A percentile compares a stretch with the other conserved stretches of the same genome.
phyloP scores from a whole-genome alignment of 31 red algal genomes.

The Porphyra umbilicalis region DNA sequence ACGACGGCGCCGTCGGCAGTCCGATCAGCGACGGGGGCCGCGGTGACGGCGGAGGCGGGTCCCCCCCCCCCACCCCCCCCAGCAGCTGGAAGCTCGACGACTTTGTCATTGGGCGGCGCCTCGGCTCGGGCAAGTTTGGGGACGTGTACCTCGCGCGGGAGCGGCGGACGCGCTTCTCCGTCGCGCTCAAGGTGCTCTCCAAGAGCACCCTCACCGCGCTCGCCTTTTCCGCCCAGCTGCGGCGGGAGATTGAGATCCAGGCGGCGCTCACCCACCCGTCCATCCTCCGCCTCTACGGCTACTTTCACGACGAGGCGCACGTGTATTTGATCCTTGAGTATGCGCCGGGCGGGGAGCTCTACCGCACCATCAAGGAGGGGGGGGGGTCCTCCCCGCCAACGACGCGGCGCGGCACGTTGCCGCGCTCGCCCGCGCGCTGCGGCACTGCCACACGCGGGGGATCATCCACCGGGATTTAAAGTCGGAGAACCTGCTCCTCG shows the following conservation, averaged over 20 bases:
- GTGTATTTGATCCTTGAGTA: constrained; percentile 98
- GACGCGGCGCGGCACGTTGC: constrained; percentile 68
- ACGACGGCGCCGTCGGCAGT: too few species aligned
- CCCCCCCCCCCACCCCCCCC: constrained; percentile 29
- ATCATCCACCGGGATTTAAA: constrained; percentile 98
- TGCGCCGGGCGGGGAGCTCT: constrained; percentile 89
- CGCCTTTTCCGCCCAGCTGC: constrained; percentile 82
- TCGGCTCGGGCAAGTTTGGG: constrained; percentile 95
- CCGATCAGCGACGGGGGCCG: too few species aligned
- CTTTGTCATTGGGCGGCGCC: constrained; percentile 90
- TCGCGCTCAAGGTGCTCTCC: constrained; percentile 91
- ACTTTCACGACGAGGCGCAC: constrained; percentile 87
- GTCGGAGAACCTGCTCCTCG: constrained; percentile 95
- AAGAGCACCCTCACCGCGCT: constrained; percentile 61
- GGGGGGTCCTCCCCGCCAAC: constrained; percentile 45
- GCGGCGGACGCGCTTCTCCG: constrained; percentile 74
- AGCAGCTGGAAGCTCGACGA: constrained; percentile 74
- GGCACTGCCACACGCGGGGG: constrained; percentile 85
- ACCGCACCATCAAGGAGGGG: constrained; percentile 43
- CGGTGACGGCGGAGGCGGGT: constrained; percentile 31
- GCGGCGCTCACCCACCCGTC: constrained; percentile 87
- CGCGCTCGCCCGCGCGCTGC: constrained; percentile 71
- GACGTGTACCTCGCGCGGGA: constrained; percentile 96
- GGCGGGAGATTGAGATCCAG: constrained; percentile 97
- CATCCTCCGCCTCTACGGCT: constrained; percentile 90